A percentile compares a stretch with the other conserved stretches of the same genome.
Evolutionary conservation across 768 basidiomycete species (phyloP).

Genomic region (Auricularia cornea): DNA sequence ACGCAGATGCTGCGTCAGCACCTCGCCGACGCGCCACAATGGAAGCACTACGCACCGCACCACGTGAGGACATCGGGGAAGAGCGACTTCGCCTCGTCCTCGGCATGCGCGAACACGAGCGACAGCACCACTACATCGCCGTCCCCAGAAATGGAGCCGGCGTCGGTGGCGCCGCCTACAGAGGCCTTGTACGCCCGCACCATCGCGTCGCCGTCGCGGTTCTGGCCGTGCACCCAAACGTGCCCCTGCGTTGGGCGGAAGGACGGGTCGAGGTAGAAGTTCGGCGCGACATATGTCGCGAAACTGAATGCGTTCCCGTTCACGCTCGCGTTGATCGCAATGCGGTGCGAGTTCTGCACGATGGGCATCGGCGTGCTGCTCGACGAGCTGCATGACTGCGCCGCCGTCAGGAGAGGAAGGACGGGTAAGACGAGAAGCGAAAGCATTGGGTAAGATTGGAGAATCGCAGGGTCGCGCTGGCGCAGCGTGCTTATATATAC

Average conservation of each 20-base stretch:
- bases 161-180: background rate
- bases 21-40: background rate
- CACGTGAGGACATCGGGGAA: background rate
- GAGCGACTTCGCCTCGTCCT: background rate
- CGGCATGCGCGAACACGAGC: background rate
- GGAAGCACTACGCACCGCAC: background rate
- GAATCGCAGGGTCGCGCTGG: background rate
- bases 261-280: background rate
- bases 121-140: background rate
- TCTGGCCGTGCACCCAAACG: background rate
- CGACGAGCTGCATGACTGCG: background rate
- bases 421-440: background rate
- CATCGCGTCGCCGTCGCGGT: background rate
- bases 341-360: constrained; percentile 1
- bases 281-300: background rate
- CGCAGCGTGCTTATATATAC: too few relatives aligned
- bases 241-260: background rate
- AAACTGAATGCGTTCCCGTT: background rate
- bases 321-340: background rate
- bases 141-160: background rate
- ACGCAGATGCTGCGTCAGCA: background rate
- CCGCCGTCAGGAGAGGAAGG: background rate
- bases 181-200: background rate
- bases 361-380: background rate
- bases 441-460: background rate